A percentile compares a stretch with the other conserved stretches of the same genome.
Evolutionary conservation across 2,329 filamentous ascomycete species (phyloP).

Genomic region (Fusarium veterinarium): DNA sequence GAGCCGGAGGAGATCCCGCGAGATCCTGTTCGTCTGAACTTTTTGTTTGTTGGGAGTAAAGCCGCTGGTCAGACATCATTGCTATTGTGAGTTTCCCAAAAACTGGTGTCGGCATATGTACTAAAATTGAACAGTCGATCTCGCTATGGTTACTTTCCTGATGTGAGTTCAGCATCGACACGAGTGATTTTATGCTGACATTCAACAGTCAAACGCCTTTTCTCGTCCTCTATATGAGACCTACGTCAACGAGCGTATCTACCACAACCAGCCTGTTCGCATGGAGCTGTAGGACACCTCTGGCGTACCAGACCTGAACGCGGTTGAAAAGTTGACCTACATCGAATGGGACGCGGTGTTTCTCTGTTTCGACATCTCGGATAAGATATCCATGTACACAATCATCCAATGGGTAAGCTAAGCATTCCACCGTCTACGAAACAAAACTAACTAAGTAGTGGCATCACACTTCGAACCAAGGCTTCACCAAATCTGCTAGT

Average conservation of each 20-base stretch:
- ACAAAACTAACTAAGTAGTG: conserved; percentile 41
- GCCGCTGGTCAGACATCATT: conserved; percentile 52
- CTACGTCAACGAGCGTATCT: conserved; percentile 46
- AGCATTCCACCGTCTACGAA: fast-evolving
- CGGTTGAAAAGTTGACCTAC: conserved; percentile 50
- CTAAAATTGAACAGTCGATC: conserved; percentile 47
- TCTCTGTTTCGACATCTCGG: conserved; percentile 54
- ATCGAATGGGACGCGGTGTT: conserved; percentile 54
- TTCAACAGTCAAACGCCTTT: conserved; percentile 47
- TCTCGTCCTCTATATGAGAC: conserved; percentile 51
- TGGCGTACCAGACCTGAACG: conserved; percentile 52
- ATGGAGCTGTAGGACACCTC: conserved; percentile 56
- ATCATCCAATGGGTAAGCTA: conserved; percentile 52
- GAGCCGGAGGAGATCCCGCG: conserved; percentile 20
- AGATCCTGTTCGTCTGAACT: conserved; percentile 47
- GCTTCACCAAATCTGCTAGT: conserved; percentile 40
- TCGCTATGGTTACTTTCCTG: conserved; percentile 53
- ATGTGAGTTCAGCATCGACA: conserved; percentile 42
- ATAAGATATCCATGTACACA: conserved; percentile 49
- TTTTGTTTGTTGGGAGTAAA: conserved; percentile 52
- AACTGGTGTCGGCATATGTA: fast-evolving
- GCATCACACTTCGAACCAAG: conserved; percentile 43
- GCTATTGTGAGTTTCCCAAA: conserved; percentile 48
- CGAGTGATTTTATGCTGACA: not conserved
- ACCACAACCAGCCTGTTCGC: conserved; percentile 42